Evolutionary conservation across 1,284 basidiomycete genomes (phyloP), one percentile per base, ranked within the genome.

Genomic region (Hypsizygus ulmarius): DNA sequence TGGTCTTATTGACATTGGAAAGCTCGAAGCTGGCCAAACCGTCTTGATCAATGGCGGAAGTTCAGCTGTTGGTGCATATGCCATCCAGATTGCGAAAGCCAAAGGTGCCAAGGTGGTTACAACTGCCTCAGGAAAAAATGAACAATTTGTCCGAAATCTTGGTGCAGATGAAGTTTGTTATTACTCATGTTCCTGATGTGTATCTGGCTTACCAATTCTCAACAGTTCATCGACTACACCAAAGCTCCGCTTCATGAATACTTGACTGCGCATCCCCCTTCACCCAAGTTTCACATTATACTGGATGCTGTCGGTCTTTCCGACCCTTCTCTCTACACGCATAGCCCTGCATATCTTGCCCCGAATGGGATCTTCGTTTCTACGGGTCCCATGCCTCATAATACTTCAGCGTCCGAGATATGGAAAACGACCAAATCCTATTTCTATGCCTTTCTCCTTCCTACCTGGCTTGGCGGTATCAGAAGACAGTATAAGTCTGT

Each of bases 31-130:
- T 2, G 73, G 74, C 1, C 76, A 78, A 52, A 70, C 67, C 0
- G 66, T 89, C 3, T 75, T 87, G 51, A 69, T 89, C 51, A 81
- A 85, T 38, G 86, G 87, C 0, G 86, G 82, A 0, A 81, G 77
- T 14, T 77, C 81, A 1, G 67, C 77, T 2, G 82, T 87, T 1
- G 87, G 86, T 0, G 70, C 72, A 19, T 74, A 75, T 49, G 84
- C 79, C 0, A 79, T 87, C 34, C 84, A 88, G 58, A 66, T 87
- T 21, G 82, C 83, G 1, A 84, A 82, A 52, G 69, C 73, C 1
- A 69, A 72, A 49, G 80, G 81, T 0, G 72, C 77, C 34, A 74
- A 62, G 8, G 82, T 88, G 1, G 70, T 78, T 7, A 74, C 75
- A 0, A 77, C 74, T 2, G 82, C 80, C 10, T 84, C 81, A 1